These are phyloP conservation scores for Suillus subaureus DNA, from an alignment of 768 basidiomycete species.

Conservation along the genomic window DNA sequence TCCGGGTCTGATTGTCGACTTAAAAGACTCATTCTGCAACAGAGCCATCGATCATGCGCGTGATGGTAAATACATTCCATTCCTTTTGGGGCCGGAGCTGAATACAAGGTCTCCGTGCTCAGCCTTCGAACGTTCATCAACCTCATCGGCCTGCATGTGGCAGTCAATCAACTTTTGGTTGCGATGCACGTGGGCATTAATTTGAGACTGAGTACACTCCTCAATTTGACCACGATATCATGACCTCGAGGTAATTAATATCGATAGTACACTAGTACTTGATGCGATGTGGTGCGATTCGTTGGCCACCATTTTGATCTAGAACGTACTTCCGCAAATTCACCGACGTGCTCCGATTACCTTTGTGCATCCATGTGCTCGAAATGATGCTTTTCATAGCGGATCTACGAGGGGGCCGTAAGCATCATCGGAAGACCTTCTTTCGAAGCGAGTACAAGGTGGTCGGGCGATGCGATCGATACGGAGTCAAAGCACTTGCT, in stretches of 20 bases:
- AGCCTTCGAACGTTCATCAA: not conserved
- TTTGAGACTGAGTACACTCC: slow-evolving; percentile 53
- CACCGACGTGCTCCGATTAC: not conserved
- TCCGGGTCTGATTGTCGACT: no score
- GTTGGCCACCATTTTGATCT: slow-evolving; percentile 69
- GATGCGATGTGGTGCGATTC: slow-evolving; percentile 40
- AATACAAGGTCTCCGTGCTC: no score
- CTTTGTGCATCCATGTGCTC: slow-evolving; percentile 11
- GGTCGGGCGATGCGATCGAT: slow-evolving; percentile 48
- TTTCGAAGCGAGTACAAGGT: slow-evolving; percentile 21
- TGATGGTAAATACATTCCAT: no score
- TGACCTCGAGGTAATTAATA: slow-evolving; percentile 38
- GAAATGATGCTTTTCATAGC: slow-evolving; percentile 10
- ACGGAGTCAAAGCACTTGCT: slow-evolving; percentile 66
- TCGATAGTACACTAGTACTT: slow-evolving; percentile 47
- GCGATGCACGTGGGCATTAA: slow-evolving; percentile 28
- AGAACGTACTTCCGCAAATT: slow-evolving; percentile 16
- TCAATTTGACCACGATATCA: slow-evolving; percentile 61
- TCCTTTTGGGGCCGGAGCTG: no score
- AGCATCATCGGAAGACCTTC: slow-evolving; percentile 26
- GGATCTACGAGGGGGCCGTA: slow-evolving; percentile 21
- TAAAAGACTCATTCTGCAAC: no score
- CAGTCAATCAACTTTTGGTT: not conserved
- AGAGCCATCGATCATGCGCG: not conserved
- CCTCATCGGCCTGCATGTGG: not conserved